These are phyloP conservation scores for Suillus cothurnatus DNA, from an alignment of 768 basidiomycete species.

Conservation along the genomic window DNA sequence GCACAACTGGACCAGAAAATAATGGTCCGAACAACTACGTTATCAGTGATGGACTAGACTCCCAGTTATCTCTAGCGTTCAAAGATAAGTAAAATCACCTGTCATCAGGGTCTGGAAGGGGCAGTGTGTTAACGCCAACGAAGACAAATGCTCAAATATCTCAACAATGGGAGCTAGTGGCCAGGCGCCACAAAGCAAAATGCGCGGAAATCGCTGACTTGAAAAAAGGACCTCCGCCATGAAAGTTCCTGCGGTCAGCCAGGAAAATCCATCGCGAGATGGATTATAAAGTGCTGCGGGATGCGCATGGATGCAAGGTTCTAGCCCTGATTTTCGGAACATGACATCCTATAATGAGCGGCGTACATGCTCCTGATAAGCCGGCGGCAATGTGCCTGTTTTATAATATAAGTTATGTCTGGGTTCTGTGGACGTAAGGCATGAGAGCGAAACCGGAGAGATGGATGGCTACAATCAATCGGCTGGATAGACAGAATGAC, in stretches of 20 bases:
- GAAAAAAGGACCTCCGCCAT: neutral
- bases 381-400: conserved; percentile 7
- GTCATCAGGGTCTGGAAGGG: neutral
- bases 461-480: neutral
- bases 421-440: neutral
- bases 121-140: conserved; percentile 4
- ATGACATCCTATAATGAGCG: neutral
- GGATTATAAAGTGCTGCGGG: neutral
- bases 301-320: neutral
- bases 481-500: neutral
- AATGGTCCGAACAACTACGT: neutral
- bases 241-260: neutral
- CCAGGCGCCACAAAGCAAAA: conserved; percentile 5
- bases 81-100: conserved; percentile 5
- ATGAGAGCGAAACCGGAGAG: neutral
- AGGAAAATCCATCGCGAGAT: neutral
- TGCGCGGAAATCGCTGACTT: neutral
- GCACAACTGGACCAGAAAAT: neutral
- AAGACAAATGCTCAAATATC: neutral
- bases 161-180: neutral
- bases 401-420: neutral
- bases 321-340: neutral
- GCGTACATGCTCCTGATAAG: neutral
- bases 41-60: conserved; percentile 5
- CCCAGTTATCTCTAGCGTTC: conserved; percentile 1